Base-by-base conservation (phyloP, 768 basidiomycete species). In the Psilocybe sp. region DNA sequence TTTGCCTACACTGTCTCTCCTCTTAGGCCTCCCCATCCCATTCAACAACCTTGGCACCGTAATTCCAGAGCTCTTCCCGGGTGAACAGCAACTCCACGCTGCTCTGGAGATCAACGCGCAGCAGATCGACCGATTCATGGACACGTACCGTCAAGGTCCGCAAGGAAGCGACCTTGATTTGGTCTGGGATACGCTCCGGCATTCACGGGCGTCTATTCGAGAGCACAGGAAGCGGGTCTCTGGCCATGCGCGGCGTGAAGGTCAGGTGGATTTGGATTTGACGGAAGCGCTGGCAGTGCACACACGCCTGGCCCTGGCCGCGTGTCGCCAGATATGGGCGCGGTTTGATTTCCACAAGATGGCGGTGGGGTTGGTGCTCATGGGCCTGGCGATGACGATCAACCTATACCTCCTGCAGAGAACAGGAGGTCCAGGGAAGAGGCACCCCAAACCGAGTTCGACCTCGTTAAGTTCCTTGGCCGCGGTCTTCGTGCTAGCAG, bases 31-130 rank as follows among this genome's bases (percentile, higher is more conserved):
- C 2, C 92, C 95, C 0, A 89, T 99, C 36, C 97, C 97, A 0
- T 98, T 87, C 72, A 97, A 95, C 67, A 98, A 95, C 58, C 84
- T 99, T 8, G 97, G 97, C 0, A 82, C 77, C 4, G 69, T 97
- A 51, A 91, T 99, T 23, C 96, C 97, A 0, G 96, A 98, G 61
- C 70, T 96, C 10, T 98, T 99, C 68, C 80, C 80, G 71, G 76
- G 79, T 41, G 73, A 75, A 41, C 52, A 63, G 9, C 64, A 66
- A 11, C 72, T 93, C 3, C 67, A 69, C 28, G 71, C 68, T 4
- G 94, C 92, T 0, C 75, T 93, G 11, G 64, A 79, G 48, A 65
- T 85, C 50, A 96, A 96, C 57, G 77, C 79, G 0, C 73, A 71
- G 4, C 96, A 98, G 64, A 79, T 98, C 44, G 79, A 80, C 57